Evolutionary conservation across 768 basidiomycete species (phyloP).

Genomic region (Harrya chromipes): DNA sequence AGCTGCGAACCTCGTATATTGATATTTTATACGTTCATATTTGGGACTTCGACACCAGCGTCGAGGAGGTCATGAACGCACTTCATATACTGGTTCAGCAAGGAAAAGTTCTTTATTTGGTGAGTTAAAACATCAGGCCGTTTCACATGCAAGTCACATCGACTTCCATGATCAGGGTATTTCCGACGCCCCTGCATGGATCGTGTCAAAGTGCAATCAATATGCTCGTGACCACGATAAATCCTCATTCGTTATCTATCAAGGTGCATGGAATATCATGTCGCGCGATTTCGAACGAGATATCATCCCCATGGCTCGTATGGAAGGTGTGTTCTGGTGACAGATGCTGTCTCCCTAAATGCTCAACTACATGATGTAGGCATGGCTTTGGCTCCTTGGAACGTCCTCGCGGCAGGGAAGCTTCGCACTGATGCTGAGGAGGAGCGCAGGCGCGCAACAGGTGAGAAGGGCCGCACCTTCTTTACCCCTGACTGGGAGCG

Average conservation of each 20-base stretch:
- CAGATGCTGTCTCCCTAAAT: background rate
- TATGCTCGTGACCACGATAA: slow-evolving; percentile 49
- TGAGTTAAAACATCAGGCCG: background rate
- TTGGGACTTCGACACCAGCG: slow-evolving; percentile 43
- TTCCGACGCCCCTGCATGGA: slow-evolving; percentile 46
- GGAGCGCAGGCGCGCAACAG: slow-evolving; percentile 21
- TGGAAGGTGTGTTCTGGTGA: slow-evolving; percentile 29
- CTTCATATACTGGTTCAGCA: slow-evolving; percentile 39
- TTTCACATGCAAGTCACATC: background rate
- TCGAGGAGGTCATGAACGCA: slow-evolving; percentile 44
- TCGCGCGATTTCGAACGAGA: slow-evolving; percentile 50
- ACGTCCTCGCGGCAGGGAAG: slow-evolving; percentile 27
- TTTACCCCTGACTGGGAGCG: slow-evolving; percentile 29
- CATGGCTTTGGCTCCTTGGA: slow-evolving; percentile 35
- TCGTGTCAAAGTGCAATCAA: slow-evolving; percentile 44
- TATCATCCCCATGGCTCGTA: slow-evolving; percentile 36
- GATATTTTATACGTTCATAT: slow-evolving; percentile 55
- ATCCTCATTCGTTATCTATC: slow-evolving; percentile 52
- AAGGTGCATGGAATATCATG: slow-evolving; percentile 44
- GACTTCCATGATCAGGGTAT: slow-evolving; percentile 27
- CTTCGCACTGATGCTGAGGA: slow-evolving; percentile 30
- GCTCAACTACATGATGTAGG: slow-evolving; percentile 1
- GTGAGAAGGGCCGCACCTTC: slow-evolving; percentile 38
- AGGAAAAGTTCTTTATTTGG: slow-evolving; percentile 43
- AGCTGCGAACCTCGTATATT: slow-evolving; percentile 54